Evolutionary conservation across 345 rosid genomes (phyloP).

Genomic region (Eucalyptus grandis): DNA sequence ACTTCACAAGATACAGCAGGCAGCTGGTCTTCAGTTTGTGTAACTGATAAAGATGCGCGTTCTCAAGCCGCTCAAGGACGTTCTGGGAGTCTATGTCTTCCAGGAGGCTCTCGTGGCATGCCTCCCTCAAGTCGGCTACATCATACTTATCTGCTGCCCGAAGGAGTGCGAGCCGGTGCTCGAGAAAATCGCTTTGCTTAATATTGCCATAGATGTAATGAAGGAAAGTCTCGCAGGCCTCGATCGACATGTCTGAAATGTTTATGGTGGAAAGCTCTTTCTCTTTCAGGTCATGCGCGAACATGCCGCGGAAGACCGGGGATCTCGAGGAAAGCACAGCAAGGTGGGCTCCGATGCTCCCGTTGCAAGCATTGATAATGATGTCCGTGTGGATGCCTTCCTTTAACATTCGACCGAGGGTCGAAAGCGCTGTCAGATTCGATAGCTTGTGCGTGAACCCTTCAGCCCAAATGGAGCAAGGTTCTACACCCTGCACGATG

Average conservation of each 20-base stretch:
- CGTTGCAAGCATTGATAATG: constrained; percentile 55
- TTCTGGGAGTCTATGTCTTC: constrained; percentile 79
- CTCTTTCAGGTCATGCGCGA: constrained; percentile 80
- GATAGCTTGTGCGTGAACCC: constrained; percentile 34
- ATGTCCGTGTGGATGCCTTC: constrained; percentile 84
- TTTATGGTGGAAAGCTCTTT: constrained; percentile 66
- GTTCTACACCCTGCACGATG: constrained; percentile 52
- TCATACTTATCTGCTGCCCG: constrained; percentile 87
- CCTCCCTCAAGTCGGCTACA: constrained; percentile 67
- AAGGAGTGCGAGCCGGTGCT: constrained; percentile 65
- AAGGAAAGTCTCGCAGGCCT: constrained; percentile 72
- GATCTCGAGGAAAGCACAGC: constrained; percentile 89
- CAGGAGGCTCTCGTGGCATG: constrained; percentile 70
- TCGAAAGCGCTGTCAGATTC: constrained; percentile 43
- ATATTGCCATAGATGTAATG: constrained; percentile 76
- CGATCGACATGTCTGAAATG: constrained; percentile 73
- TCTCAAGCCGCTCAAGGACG: constrained; percentile 86
- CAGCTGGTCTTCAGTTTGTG: constrained; percentile 69
- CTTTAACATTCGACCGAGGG: constrained; percentile 70
- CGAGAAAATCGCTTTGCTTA: constrained; percentile 51
- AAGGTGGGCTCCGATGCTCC: constrained; percentile 85
- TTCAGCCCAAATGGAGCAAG: constrained; percentile 73
- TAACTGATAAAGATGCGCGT: constrained; percentile 51
- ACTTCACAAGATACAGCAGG: constrained; percentile 84
- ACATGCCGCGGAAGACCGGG: constrained; percentile 87